Evolutionary conservation across 495 filamentous ascomycete species (phyloP).

Genomic region (Poronia punctata): DNA sequence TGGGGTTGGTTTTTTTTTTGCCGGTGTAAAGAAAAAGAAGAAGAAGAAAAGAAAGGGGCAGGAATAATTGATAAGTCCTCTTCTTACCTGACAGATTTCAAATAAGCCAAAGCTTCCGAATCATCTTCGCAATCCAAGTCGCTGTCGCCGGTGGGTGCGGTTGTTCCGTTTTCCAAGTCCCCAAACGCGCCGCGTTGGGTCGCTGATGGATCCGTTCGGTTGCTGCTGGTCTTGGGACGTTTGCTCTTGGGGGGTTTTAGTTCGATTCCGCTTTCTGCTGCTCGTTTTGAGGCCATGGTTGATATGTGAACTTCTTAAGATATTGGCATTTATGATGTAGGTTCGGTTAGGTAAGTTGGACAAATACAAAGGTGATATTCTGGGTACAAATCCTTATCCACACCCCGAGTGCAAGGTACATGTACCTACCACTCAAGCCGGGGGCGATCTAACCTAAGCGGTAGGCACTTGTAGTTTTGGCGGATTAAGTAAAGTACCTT

Average conservation of each 20-base stretch:
- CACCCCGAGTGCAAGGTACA: too few species aligned
- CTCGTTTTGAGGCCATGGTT: constrained; percentile 8
- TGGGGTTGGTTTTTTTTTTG: too few species aligned
- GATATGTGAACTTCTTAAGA: neutral
- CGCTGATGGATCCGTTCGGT: constrained; percentile 52
- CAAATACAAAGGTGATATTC: too few species aligned
- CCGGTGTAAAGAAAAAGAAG: too few species aligned
- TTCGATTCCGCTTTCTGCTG: constrained; percentile 5
- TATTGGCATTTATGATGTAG: too few species aligned
- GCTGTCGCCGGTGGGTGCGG: constrained; percentile 30
- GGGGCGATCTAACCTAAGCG: too few species aligned
- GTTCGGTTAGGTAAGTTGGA: too few species aligned
- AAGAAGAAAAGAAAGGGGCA: constrained; percentile 14
- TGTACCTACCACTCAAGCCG: too few species aligned
- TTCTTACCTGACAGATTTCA: constrained; percentile 76
- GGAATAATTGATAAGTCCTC: too few species aligned
- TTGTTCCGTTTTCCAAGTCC: constrained; percentile 50
- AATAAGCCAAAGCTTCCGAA: constrained; percentile 62
- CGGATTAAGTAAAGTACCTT: too few species aligned
- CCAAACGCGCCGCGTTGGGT: constrained; percentile 76
- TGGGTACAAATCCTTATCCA: too few species aligned
- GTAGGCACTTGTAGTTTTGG: too few species aligned
- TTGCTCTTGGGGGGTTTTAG: constrained; percentile 5
- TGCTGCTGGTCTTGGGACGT: constrained; percentile 1
- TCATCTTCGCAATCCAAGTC: constrained; percentile 52